Evolutionary conservation across 2,329 filamentous ascomycete genomes (phyloP), one percentile per base, ranked within the genome.

Genomic region (Eurotiales sp.): DNA sequence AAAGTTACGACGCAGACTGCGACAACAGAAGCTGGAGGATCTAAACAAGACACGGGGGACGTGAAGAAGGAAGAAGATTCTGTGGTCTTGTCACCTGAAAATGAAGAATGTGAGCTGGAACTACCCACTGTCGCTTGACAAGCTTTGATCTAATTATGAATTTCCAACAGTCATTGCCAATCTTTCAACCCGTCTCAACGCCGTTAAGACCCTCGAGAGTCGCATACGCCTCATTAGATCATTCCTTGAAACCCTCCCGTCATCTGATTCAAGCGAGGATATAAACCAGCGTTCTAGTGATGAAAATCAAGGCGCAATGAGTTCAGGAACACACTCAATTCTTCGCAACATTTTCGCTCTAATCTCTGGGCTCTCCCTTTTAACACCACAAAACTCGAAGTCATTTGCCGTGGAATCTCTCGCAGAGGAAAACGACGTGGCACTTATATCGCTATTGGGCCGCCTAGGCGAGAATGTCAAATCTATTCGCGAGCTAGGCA

Each of bases 311-410:
- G n/a, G n/a, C n/a, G 60, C 11, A 11, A 36, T 19, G 32, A 36
- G 34, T 29, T 67, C 89, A 5, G 40, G 40, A 17, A 50, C 39
- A 6, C 81, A 90, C 62, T 79, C 83, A 1, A 85, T 96, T 37
- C 83, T 99, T 27, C 90, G 93, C 55, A 89, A 89, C 57, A 90
- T 96, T 56, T 88, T 91, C 63, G 87, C 91, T 2, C 84, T 96
- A 36, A 81, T 96, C 56, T 86, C 86, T 45, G 87, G 92, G 46
- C 80, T 96, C 23, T 87, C 87, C 34, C 84, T 97, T 15, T 80
- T 96, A 49, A 83, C 86, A 4, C 90, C 92, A 3, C 78, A 85
- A 2, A 79, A 88, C 60, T 72, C 77, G 22, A 76, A 78, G 39
- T 77, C 81, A 0, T 88, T 92, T 63, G 77, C 84, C 23, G 76